Evolutionary conservation across 495 filamentous ascomycete species (phyloP).

Genomic region (Cercophora scortea): DNA sequence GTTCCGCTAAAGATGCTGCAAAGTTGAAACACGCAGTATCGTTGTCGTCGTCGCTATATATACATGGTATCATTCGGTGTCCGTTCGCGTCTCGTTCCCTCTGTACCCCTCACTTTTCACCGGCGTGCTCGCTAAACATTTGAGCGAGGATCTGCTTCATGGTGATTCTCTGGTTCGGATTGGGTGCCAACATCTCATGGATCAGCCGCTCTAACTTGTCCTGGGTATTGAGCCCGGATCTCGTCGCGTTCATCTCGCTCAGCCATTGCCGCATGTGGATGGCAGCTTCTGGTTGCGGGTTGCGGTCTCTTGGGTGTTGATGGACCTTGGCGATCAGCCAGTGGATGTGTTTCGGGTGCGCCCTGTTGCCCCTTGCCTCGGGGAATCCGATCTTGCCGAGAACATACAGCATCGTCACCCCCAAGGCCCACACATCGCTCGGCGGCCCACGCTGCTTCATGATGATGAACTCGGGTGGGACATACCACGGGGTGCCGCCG

Average conservation of each 20-base stretch:
- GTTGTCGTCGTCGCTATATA: too few relatives aligned
- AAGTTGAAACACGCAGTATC: too few relatives aligned
- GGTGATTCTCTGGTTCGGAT: conserved; percentile 33
- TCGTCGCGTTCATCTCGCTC: conserved; percentile 30
- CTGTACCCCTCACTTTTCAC: conserved; percentile 7
- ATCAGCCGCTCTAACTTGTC: conserved; percentile 36
- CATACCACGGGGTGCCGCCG: conserved; percentile 43
- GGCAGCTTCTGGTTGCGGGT: conserved; percentile 27
- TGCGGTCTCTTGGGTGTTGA: conserved; percentile 17
- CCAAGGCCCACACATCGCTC: conserved; percentile 44
- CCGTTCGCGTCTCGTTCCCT: not conserved
- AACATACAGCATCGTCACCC: conserved; percentile 43
- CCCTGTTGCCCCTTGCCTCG: conserved; percentile 31
- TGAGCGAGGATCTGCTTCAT: conserved; percentile 32
- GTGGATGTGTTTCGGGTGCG: conserved; percentile 35
- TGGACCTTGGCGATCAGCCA: conserved; percentile 37
- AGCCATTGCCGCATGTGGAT: conserved; percentile 41
- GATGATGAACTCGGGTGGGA: conserved; percentile 43
- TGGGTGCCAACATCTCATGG: conserved; percentile 37
- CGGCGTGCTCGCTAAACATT: conserved; percentile 22
- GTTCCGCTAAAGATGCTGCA: too few relatives aligned
- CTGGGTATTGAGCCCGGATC: conserved; percentile 22
- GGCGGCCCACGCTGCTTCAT: conserved; percentile 36
- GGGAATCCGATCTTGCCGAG: conserved; percentile 39
- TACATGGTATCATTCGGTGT: too few relatives aligned